Percentiles rank a stretch among this genome's conserved stretches.
Evolutionary conservation across 495 filamentous ascomycete species (phyloP).

Genomic region (Filosporella fistucella): DNA sequence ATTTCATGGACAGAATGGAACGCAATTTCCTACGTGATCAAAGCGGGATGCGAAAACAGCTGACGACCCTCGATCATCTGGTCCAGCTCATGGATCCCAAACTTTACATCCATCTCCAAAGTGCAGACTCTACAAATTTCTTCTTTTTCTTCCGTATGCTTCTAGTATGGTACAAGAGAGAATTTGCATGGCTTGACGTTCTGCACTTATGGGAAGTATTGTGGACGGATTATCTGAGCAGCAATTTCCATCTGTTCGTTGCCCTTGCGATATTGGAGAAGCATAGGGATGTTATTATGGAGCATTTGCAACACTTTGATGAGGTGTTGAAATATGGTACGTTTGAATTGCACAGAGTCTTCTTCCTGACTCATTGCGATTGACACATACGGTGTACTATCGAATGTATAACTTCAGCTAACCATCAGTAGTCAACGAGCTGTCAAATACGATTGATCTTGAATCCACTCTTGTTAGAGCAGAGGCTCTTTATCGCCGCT

Average conservation of each 20-base stretch:
- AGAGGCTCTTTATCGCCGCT: slow-evolving; percentile 82
- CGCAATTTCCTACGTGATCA: slow-evolving; percentile 96
- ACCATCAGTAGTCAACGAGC: slow-evolving; percentile 72
- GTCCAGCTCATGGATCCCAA: slow-evolving; percentile 95
- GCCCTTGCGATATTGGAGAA: slow-evolving; percentile 94
- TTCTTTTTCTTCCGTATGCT: slow-evolving; percentile 99
- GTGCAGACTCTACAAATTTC: slow-evolving; percentile 92
- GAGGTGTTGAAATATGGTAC: slow-evolving; percentile 94
- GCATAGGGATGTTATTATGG: slow-evolving; percentile 90
- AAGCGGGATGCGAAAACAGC: slow-evolving; percentile 88
- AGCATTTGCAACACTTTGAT: slow-evolving; percentile 90
- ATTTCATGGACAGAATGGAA: slow-evolving; percentile 97
- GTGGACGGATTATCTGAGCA: slow-evolving; percentile 89
- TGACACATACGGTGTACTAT: too few relatives aligned
- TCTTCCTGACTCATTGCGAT: slow-evolving; percentile 3
- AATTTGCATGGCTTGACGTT: slow-evolving; percentile 85
- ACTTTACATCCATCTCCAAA: slow-evolving; percentile 84
- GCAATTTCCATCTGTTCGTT: slow-evolving; percentile 90
- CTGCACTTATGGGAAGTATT: slow-evolving; percentile 87
- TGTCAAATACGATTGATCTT: slow-evolving; percentile 89
- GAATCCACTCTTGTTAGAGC: slow-evolving; percentile 78
- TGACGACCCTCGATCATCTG: slow-evolving; percentile 85
- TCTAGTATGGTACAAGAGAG: slow-evolving; percentile 96
- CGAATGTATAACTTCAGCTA: too few relatives aligned
- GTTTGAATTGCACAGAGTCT: slow-evolving; percentile 24